A percentile compares a stretch with the other conserved stretches of the same genome.
phyloP scores from a whole-genome alignment of 2,329 filamentous ascomycete genomes.

The Fusarium nematophilum region DNA sequence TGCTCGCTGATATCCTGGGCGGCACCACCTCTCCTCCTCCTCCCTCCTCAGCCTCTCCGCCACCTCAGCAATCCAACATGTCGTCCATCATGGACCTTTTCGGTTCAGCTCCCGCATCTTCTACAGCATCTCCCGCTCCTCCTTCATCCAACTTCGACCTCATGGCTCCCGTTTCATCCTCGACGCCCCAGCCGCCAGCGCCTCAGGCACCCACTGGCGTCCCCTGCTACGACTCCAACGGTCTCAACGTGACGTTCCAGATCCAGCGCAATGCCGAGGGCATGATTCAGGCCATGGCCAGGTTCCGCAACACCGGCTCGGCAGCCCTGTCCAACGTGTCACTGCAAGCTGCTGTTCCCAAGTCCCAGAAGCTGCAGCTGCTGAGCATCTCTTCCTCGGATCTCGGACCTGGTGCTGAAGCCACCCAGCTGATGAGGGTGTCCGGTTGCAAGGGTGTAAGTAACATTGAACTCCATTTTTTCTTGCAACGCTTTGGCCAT shows the following conservation, averaged over 20 bases:
- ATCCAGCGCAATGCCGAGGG: constrained; percentile 85
- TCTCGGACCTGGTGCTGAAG: constrained; percentile 80
- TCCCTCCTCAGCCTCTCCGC: constrained; percentile 54
- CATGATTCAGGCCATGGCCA: constrained; percentile 82
- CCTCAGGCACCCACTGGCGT: constrained; percentile 65
- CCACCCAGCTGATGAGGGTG: constrained; percentile 91
- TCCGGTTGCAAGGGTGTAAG: constrained; percentile 88
- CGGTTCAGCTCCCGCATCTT: constrained; percentile 57
- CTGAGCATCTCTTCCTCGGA: constrained; percentile 88
- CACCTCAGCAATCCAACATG: constrained; percentile 67
- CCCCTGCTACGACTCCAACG: constrained; percentile 87
- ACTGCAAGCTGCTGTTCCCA: constrained; percentile 94
- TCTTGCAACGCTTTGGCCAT: no score
- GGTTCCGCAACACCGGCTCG: constrained; percentile 81
- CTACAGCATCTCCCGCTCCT: constrained; percentile 48
- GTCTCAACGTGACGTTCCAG: constrained; percentile 82
- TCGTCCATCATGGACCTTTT: constrained; percentile 94
- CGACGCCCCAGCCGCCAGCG: constrained; percentile 55
- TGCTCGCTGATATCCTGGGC: constrained; percentile 91
- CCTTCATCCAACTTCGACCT: constrained; percentile 60
- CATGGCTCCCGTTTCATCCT: constrained; percentile 60
- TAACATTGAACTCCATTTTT: constrained; percentile 44
- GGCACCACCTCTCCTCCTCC: constrained; percentile 69
- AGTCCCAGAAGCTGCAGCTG: constrained; percentile 93
- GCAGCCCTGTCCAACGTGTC: constrained; percentile 78